Evolutionary conservation across 345 rosid species (phyloP).

Genomic region (Durio zibethinus): DNA sequence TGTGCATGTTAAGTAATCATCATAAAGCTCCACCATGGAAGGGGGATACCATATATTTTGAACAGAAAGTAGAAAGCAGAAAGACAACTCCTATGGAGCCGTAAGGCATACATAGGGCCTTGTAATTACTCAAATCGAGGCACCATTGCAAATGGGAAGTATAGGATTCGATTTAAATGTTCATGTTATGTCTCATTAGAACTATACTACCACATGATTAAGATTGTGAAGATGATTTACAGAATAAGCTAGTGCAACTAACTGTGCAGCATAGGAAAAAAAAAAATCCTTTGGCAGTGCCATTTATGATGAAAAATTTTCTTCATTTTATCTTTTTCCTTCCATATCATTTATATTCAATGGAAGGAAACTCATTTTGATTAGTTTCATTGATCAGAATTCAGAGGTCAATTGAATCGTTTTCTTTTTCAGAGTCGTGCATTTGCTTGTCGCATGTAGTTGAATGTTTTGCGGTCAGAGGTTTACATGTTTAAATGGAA

Average conservation of each 20-base stretch:
- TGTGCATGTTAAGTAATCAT: slow-evolving; percentile 25
- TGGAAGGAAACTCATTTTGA: not conserved
- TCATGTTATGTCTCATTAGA: slow-evolving; percentile 27
- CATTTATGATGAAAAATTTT: not conserved
- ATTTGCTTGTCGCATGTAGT: not conserved
- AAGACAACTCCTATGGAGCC: slow-evolving; percentile 46
- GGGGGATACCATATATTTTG: slow-evolving; percentile 27
- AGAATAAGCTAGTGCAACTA: slow-evolving; percentile 46
- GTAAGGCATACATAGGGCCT: slow-evolving; percentile 52
- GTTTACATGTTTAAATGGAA: not conserved
- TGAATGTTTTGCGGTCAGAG: not conserved
- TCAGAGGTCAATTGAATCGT: not conserved
- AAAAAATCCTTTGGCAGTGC: not conserved
- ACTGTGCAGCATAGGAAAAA: slow-evolving; percentile 17
- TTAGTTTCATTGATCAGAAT: not conserved
- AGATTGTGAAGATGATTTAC: slow-evolving; percentile 66
- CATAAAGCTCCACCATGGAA: slow-evolving; percentile 26
- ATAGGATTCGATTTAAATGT: slow-evolving; percentile 28
- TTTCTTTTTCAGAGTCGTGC: not conserved
- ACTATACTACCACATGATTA: slow-evolving; percentile 35
- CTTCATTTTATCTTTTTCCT: too few relatives aligned
- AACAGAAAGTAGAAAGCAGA: slow-evolving; percentile 40
- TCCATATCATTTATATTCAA: not conserved
- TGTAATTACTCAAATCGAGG: slow-evolving; percentile 44
- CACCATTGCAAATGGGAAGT: slow-evolving; percentile 24